These are phyloP conservation scores for Suhomyces sp. DNA, from an alignment of 805 yeast genomes.

Conservation along the genomic window DNA sequence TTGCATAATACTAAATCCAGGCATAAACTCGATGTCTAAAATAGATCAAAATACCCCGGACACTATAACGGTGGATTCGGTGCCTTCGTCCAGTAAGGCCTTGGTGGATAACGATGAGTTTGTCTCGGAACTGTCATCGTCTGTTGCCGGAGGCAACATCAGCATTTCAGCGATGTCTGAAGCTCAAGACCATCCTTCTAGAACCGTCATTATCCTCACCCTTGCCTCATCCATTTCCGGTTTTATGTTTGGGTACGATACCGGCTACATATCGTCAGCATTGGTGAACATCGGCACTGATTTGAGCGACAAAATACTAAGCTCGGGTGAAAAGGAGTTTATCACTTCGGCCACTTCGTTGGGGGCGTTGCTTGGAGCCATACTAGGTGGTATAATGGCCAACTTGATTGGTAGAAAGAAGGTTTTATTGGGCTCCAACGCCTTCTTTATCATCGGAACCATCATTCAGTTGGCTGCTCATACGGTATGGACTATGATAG, in stretches of 20 bases:
- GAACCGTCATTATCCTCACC: constrained; percentile 65
- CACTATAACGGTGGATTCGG: constrained; percentile 2
- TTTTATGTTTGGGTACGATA: constrained; percentile 95
- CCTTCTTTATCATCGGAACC: constrained; percentile 82
- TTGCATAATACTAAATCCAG: too few relatives aligned
- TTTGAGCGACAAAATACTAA: constrained; percentile 50
- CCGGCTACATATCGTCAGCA: constrained; percentile 95
- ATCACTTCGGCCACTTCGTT: constrained; percentile 93
- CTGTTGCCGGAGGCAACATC: not conserved
- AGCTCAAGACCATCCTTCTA: constrained; percentile 40
- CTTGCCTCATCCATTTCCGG: constrained; percentile 87
- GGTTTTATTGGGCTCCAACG: constrained; percentile 77
- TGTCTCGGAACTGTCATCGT: not conserved
- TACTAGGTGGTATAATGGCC: constrained; percentile 77
- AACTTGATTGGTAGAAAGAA: constrained; percentile 84
- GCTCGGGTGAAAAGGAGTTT: constrained; percentile 80
- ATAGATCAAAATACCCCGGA: not conserved
- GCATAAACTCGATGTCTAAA: not conserved
- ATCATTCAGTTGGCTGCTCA: constrained; percentile 78
- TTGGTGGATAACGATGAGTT: not conserved
- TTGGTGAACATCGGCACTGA: constrained; percentile 81
- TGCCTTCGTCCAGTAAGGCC: constrained; percentile 1
- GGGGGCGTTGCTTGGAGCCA: constrained; percentile 83
- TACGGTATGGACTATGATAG: constrained; percentile 86
- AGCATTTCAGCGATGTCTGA: not conserved